Percentiles rank a stretch among this genome's conserved stretches.
Conservation (phyloP, 805 yeast species). For the Starmerella etchellsii region DNA sequence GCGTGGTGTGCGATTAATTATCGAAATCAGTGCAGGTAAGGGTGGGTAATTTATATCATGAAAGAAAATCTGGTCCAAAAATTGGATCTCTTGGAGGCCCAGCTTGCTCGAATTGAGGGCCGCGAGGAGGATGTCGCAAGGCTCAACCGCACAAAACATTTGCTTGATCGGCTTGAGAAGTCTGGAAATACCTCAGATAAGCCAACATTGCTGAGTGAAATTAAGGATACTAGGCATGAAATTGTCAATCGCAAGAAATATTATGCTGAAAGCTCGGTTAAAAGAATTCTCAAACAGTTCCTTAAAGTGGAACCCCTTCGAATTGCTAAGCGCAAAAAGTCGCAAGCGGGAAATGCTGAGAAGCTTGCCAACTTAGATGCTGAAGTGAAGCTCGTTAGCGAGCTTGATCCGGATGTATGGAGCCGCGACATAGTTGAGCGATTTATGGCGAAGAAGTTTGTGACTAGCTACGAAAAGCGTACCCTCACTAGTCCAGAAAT, state of each 20-base stretch:
- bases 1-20: no score
- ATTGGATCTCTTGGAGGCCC: slow-evolving; percentile 29
- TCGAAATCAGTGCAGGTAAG: no score
- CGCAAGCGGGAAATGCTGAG: neutral
- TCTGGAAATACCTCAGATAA: slow-evolving; percentile 8
- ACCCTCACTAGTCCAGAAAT: slow-evolving; percentile 20
- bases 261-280: slow-evolving; percentile 21
- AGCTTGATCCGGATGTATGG: slow-evolving; percentile 10
- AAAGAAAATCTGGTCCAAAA: slow-evolving; percentile 28
- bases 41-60: no score
- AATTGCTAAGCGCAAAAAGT: slow-evolving; percentile 23
- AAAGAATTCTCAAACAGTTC: slow-evolving; percentile 25
- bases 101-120: slow-evolving; percentile 19
- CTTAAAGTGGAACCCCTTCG: slow-evolving; percentile 26
- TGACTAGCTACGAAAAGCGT: slow-evolving; percentile 8
- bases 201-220: slow-evolving; percentile 15
- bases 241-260: slow-evolving; percentile 26
- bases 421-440: slow-evolving; percentile 15
- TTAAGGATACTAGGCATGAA: slow-evolving; percentile 19
- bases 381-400: slow-evolving; percentile 11
- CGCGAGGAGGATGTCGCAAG: slow-evolving; percentile 16
- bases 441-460: slow-evolving; percentile 7
- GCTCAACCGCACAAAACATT: slow-evolving; percentile 24
- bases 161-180: slow-evolving; percentile 16
- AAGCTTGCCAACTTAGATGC: slow-evolving; percentile 9